Evolutionary conservation across 2,329 filamentous ascomycete species (phyloP).

Genomic region (Cylindrodendrum hubeiense): DNA sequence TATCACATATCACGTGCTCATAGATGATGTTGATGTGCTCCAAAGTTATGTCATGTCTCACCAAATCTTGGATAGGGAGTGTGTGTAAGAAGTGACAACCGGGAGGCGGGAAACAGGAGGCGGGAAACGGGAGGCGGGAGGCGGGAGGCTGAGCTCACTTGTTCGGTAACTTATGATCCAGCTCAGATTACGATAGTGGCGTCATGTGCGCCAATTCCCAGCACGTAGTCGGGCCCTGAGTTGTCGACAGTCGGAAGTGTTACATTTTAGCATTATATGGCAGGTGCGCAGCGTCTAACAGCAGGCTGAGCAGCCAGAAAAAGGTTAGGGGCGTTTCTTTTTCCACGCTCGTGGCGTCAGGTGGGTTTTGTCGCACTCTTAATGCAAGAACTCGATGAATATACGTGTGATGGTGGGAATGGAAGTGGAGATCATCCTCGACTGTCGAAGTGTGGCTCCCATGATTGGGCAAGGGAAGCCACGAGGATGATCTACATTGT

Average conservation of each 20-base stretch:
- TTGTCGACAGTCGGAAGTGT: too few relatives aligned
- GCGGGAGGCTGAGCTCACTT: too few relatives aligned
- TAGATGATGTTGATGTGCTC: neutral
- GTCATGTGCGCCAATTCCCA: too few relatives aligned
- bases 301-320: too few relatives aligned
- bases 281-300: too few relatives aligned
- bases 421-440: neutral
- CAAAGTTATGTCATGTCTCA: neutral
- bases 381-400: neutral
- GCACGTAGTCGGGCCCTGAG: too few relatives aligned
- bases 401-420: neutral
- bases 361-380: neutral
- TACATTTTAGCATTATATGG: too few relatives aligned
- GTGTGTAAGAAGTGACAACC: neutral
- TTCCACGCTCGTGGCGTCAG: neutral
- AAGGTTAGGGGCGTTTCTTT: neutral
- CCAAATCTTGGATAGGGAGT: neutral
- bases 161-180: too few relatives aligned
- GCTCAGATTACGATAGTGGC: too few relatives aligned
- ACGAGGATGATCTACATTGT: conserved; percentile 8
- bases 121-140: too few relatives aligned
- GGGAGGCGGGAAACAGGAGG: too few relatives aligned
- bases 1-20: neutral
- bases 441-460: neutral
- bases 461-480: neutral